These are phyloP conservation scores for Pyrenochaeta sp. DNA, from an alignment of 2,329 filamentous ascomycete species.

Conservation along the genomic window DNA sequence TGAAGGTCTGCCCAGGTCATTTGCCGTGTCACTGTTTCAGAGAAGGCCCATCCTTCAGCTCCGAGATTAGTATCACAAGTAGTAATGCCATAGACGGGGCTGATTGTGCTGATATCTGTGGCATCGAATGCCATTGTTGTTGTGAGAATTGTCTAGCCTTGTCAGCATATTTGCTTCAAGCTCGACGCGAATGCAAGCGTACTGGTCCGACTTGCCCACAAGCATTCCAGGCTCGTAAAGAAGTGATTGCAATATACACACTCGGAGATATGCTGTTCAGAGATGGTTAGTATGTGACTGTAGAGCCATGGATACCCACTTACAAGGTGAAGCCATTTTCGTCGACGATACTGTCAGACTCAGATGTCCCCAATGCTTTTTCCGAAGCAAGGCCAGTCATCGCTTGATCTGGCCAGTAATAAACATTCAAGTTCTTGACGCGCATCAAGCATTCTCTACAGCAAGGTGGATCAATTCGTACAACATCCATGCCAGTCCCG, in stretches of 20 bases:
- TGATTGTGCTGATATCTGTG: too few relatives aligned
- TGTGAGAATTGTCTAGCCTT: too few relatives aligned
- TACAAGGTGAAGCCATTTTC: not conserved
- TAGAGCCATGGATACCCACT: not conserved
- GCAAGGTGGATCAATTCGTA: not conserved
- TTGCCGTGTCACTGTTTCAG: too few relatives aligned
- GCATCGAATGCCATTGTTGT: too few relatives aligned
- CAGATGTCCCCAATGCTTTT: too few relatives aligned
- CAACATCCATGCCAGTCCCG: not conserved
- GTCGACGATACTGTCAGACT: not conserved
- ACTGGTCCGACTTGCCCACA: not conserved
- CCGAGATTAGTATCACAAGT: too few relatives aligned
- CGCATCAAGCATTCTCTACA: not conserved
- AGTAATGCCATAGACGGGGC: too few relatives aligned
- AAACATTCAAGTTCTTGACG: not conserved
- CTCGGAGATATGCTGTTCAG: not conserved
- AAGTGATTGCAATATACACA: conserved; percentile 1
- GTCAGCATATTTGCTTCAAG: too few relatives aligned
- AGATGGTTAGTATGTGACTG: not conserved
- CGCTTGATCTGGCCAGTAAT: conserved; percentile 1
- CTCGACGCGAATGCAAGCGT: too few relatives aligned
- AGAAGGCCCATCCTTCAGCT: too few relatives aligned
- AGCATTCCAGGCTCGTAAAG: not conserved
- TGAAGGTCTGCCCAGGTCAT: too few relatives aligned
- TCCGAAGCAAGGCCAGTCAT: not conserved